These are phyloP conservation scores for Tolypocladium paradoxum DNA, from an alignment of 2,329 filamentous ascomycete species.

Conservation along the genomic window DNA sequence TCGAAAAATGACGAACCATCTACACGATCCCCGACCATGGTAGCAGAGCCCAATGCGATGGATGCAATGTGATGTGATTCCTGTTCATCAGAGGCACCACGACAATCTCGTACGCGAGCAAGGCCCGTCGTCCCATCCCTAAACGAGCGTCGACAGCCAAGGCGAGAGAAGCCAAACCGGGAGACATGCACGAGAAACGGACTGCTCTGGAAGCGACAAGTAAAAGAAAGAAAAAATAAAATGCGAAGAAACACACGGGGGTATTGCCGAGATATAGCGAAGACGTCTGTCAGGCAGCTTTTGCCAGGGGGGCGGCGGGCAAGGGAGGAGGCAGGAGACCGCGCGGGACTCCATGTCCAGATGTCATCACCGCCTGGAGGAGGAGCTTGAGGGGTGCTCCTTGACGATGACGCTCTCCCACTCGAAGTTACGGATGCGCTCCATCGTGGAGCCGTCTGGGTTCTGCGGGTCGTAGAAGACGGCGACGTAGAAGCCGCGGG, in stretches of 20 bases:
- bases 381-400: conserved; percentile 2
- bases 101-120: neutral
- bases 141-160: neutral
- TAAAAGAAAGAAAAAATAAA: neutral
- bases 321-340: too few relatives aligned
- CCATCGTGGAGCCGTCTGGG: conserved; percentile 12
- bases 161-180: neutral
- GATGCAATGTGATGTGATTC: neutral
- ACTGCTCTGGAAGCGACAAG: neutral
- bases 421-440: conserved; percentile 15
- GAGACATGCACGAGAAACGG: neutral
- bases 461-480: conserved; percentile 22
- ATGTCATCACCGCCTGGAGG: neutral
- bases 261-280: neutral
- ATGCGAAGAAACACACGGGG: neutral
- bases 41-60: neutral
- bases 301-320: neutral
- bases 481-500: conserved; percentile 22
- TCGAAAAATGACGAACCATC: neutral
- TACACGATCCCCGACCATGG: neutral
- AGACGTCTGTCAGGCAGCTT: neutral
- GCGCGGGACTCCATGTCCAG: neutral
- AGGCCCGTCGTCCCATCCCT: neutral
- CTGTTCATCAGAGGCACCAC: neutral
- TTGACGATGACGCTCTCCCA: conserved; percentile 13